Conservation (phyloP, 2,329 filamentous ascomycete species). For the Hymenoscyphus repandus region DNA sequence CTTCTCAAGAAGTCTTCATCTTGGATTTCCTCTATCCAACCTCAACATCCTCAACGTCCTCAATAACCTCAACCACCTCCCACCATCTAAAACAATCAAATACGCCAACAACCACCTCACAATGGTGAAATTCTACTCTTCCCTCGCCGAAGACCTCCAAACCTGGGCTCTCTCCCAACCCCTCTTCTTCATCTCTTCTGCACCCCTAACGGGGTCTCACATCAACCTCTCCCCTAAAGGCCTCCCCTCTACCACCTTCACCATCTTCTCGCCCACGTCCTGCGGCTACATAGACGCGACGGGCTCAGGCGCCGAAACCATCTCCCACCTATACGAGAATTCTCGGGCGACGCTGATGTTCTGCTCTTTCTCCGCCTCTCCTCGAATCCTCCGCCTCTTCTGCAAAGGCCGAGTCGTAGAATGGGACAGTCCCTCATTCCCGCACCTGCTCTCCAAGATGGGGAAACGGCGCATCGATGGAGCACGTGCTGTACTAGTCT, state of each 20-base stretch:
- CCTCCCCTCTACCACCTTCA: conserved; percentile 55
- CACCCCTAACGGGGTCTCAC: conserved; percentile 61
- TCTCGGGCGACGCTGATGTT: conserved; percentile 71
- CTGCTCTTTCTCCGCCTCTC: conserved; percentile 54
- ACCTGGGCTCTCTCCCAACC: conserved; percentile 63
- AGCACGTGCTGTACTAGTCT: conserved; percentile 54
- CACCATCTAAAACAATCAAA: too few species aligned
- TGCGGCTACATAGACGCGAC: conserved; percentile 69
- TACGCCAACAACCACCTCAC: neutral
- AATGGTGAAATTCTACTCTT: conserved; percentile 57
- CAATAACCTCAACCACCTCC: too few species aligned
- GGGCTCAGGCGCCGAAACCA: conserved; percentile 71
- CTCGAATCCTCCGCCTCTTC: conserved; percentile 61
- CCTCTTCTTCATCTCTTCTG: conserved; percentile 71
- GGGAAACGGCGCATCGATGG: conserved; percentile 39
- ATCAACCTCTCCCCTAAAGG: conserved; percentile 79
- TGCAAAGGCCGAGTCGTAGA: conserved; percentile 56
- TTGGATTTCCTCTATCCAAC: too few species aligned
- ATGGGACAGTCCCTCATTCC: conserved; percentile 48
- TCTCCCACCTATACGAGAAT: conserved; percentile 72
- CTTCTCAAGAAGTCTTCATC: too few species aligned
- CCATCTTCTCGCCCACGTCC: conserved; percentile 49
- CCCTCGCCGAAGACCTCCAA: conserved; percentile 49
- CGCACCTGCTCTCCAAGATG: conserved; percentile 40
- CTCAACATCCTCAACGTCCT: too few species aligned